Base-by-base conservation (phyloP, 805 yeast genomes). In the Saccharomycopsis sp. region DNA sequence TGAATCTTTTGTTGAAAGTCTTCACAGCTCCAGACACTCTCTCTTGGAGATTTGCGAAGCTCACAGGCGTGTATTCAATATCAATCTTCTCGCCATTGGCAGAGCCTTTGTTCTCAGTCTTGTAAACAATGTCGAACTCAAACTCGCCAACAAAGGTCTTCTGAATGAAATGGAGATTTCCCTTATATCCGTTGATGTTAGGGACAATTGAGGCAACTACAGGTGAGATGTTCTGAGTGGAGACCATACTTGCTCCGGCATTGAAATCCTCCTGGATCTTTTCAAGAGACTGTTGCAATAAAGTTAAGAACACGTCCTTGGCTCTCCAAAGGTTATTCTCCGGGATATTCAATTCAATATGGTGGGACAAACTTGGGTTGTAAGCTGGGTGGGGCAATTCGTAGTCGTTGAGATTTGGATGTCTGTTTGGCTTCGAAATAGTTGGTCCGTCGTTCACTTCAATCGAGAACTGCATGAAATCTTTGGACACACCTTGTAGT, bases 111-210 rank as follows among this genome's bases (percentile, higher is more conserved):
- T 67, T 62, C 2, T 78, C 79, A 56, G 72, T 74, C 63, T 82
- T 83, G 72, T 73, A 92, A 2, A 82, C 67, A 20, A 93, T 72
- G 61, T 86, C 90, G 68, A 89, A 89, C 68, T 89, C 89, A 68
- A 88, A 86, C 1, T 72, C 74, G 1, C 96, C 96, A 66, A 79
- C 76, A 69, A 83, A 94, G 0, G 84, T 75, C 65, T 88, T 85
- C 70, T 93, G 97, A 29, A 91, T 72, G 60, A 81, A 80, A 68
- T 93, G 97, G 58, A 89, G 68, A 67, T 89, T 89, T 0, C 97
- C 97, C 72, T 82, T 68, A 63, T 83, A 84, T 23, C 73, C 69
- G 51, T 82, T 79, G 15, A 82, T 62, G 67, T 89, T 84, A 64
- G 88, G 77, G 49, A 90, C 62, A 2, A 82, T 72, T 54, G 82